Evolutionary conservation across 495 filamentous ascomycete species (phyloP), one percentile per base, ranked within the genome.

Genomic region (Pseudotulostoma volvatum): DNA sequence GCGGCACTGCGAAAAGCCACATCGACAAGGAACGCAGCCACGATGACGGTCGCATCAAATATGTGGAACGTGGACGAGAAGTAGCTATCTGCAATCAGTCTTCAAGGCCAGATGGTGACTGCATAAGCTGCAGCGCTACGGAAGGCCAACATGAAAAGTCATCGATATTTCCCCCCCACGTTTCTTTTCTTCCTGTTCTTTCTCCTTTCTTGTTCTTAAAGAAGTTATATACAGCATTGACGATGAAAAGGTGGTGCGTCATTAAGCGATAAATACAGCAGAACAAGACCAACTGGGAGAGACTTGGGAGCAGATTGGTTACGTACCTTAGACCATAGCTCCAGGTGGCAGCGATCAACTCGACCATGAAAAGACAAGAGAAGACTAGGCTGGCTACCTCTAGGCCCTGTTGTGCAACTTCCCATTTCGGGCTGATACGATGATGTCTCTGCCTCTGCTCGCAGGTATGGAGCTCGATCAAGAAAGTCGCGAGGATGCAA

Each of bases 41-140:
- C 38, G 46, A 83, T 78, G 17, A 81, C 67, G 13, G 58, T 36
- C 9, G 73, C 71, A 49, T 83, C 78, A 45, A 83, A 72, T 42
- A 54, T 54, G 49, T 76, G 76, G 51, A 81, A 78, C 52, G 54
- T 64, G 17, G 68, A 69, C 18, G 58, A 45, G 46, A 81, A 77
- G 55, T 75, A 81, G 7, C n/a, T n/a, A n/a, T n/a, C 76, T 75
- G 37, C n/a, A n/a, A n/a, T n/a, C n/a, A 3, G 31, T 11, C 2
- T n/a, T n/a, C n/a, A n/a, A n/a, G n/a, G n/a, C n/a, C n/a, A n/a
- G n/a, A n/a, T n/a, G n/a, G n/a, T n/a, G n/a, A n/a, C n/a, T n/a
- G n/a, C n/a, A n/a, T n/a, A n/a, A n/a, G n/a, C n/a, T n/a, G n/a
- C n/a, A n/a, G n/a, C n/a, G n/a, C n/a, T n/a, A n/a, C n/a, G n/a